phyloP scores from a whole-genome alignment of 2,329 filamentous ascomycete genomes.

The Colletotrichum euphorbiae region DNA sequence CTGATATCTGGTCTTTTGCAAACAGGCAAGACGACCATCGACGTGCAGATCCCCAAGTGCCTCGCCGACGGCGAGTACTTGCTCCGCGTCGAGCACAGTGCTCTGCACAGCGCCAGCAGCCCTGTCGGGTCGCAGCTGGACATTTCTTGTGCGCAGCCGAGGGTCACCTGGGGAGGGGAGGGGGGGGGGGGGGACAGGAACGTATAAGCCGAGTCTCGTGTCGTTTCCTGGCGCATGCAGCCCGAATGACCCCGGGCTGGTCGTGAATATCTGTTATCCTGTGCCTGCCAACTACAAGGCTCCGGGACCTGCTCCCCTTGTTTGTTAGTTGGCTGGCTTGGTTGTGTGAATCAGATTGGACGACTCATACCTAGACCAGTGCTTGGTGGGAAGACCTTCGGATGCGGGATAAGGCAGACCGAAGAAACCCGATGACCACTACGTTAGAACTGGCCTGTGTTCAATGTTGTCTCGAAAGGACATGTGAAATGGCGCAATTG shows the following conservation, averaged over 20 bases:
- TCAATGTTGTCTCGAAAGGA: too few species aligned
- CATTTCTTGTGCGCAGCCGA: constrained; percentile 56
- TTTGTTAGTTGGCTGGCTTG: constrained; percentile 28
- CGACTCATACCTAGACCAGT: too few species aligned
- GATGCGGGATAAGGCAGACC: too few species aligned
- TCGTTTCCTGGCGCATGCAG: constrained; percentile 57
- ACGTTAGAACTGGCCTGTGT: too few species aligned
- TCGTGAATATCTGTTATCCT: constrained; percentile 58
- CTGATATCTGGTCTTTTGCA: too few species aligned
- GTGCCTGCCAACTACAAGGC: constrained; percentile 52
- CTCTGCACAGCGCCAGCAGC: constrained; percentile 55
- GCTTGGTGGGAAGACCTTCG: too few species aligned
- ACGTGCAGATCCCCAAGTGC: constrained; percentile 56
- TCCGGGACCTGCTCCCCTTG: constrained; percentile 39
- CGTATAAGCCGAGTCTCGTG: constrained; percentile 51
- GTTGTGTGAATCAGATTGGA: too few species aligned
- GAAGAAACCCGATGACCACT: too few species aligned
- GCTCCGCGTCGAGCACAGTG: constrained; percentile 61
- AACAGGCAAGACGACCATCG: constrained; percentile 48
- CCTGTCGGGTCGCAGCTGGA: constrained; percentile 60
- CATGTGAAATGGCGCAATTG: background rate
- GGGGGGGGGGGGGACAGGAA: constrained; percentile 55
- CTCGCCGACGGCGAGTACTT: constrained; percentile 63
- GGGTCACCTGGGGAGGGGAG: too few species aligned
- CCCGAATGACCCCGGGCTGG: constrained; percentile 54